Base-by-base conservation (phyloP, 1,284 basidiomycete genomes). In the Tylopilus orsonianus region DNA sequence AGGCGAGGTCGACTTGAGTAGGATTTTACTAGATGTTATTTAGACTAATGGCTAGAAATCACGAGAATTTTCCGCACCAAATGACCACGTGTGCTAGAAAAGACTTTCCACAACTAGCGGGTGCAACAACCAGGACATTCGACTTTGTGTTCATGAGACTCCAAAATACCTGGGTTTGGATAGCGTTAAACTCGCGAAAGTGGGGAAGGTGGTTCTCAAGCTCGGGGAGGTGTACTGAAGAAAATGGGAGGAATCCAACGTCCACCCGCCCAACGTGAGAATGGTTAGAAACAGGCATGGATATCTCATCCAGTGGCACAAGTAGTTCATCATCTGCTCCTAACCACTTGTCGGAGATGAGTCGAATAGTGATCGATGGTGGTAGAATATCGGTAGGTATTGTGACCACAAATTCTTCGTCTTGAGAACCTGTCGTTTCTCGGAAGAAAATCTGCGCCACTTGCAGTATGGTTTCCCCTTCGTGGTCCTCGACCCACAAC, bases 111-210 rank as follows among this genome's bases (percentile, higher is more conserved):
- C 83, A 83, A 6, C 85, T 84, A 4, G 82, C 77, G 1, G 95
- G 94, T 0, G 87, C 90, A 51, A 87, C 90, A 14, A 97, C 59
- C n/a, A 99, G 71, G 4, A 85, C 68, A 62, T 95, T 90, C 36
- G 77, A 70, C 38, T 76, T 71, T 1, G 90, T 89, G 59, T 87
- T 83, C 45, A 87, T 73, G 16, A 93, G 59, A 39, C 84, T 83
- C 89, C 97, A 98, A 67, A 91, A 91, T 3, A 80, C 75, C 60
- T 98, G 97, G 1, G 90, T 93, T 65, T 99, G 96, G 4, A 98
- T 81, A 1, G 85, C 81, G 61, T 96, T 97, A 65, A 97, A 78
- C 33, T 79, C 78, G 24, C 71, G 72, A 30, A 83, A 59, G 37
- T 72, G 77, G 2, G 65, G 62, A 20, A 71, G 67, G 16, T 83